Conservation (phyloP, 768 basidiomycete genomes). For the Termitomyces sp. region DNA sequence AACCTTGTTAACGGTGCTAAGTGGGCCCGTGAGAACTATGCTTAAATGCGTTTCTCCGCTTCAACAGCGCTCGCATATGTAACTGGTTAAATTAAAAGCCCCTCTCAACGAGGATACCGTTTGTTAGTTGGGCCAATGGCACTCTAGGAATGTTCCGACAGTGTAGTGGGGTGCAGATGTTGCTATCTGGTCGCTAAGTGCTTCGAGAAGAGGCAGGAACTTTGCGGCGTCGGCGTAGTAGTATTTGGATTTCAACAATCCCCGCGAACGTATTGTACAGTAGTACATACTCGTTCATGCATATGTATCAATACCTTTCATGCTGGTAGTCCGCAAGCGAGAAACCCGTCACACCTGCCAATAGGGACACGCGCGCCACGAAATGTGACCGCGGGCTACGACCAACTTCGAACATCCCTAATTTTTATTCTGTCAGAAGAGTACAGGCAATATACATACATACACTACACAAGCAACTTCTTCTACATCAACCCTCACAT, state of each 20-base stretch:
- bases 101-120: conserved; percentile 31
- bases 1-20: conserved; percentile 91
- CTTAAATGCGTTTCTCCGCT: conserved; percentile 67
- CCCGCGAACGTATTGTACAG: conserved; percentile 27
- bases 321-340: too few relatives aligned
- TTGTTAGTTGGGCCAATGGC: conserved; percentile 43
- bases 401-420: too few relatives aligned
- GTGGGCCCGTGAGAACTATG: conserved; percentile 86
- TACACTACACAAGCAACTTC: too few relatives aligned
- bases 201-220: conserved; percentile 34
- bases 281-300: not conserved
- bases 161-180: conserved; percentile 28
- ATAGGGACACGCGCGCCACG: too few relatives aligned
- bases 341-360: not conserved
- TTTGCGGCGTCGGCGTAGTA: conserved; percentile 40
- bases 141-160: conserved; percentile 22
- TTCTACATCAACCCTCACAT: not conserved
- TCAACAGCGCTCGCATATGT: conserved; percentile 82
- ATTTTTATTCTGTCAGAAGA: too few relatives aligned
- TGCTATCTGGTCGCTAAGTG: conserved; percentile 34
- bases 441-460: not conserved
- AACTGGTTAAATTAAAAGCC: conserved; percentile 54
- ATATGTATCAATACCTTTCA: not conserved
- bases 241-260: conserved; percentile 84
- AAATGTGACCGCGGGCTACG: too few relatives aligned